A percentile compares a stretch with the other conserved stretches of the same genome.
These are phyloP conservation scores for Croton laevigatus DNA, from an alignment of 441 rosid species.

Conservation along the genomic window DNA sequence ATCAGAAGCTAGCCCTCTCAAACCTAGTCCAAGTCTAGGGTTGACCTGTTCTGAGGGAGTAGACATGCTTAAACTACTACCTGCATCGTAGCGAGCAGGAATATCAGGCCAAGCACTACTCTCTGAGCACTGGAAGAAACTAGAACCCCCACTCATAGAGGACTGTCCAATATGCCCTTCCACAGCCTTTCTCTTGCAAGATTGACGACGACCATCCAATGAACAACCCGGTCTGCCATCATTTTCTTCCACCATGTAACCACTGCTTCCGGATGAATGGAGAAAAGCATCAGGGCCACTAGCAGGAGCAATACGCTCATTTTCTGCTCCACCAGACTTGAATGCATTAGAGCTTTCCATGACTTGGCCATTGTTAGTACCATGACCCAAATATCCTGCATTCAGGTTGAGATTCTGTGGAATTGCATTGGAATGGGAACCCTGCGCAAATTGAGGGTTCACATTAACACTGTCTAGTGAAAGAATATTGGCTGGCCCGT, in stretches of 20 bases:
- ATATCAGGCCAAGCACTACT: constrained; percentile 45
- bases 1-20: constrained; percentile 42
- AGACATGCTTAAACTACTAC: constrained; percentile 43
- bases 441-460: constrained; percentile 33
- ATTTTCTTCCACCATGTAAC: constrained; percentile 38
- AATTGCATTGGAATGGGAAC: constrained; percentile 32
- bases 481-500: constrained; percentile 34
- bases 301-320: constrained; percentile 30
- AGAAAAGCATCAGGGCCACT: constrained; percentile 32
- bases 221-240: constrained; percentile 47
- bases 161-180: constrained; percentile 67
- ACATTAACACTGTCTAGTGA: constrained; percentile 31
- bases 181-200: constrained; percentile 81
- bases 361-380: constrained; percentile 35
- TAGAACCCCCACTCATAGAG: constrained; percentile 50
- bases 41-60: constrained; percentile 41
- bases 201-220: constrained; percentile 51
- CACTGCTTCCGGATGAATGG: constrained; percentile 43
- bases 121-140: constrained; percentile 55
- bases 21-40: constrained; percentile 45
- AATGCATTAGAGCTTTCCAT: constrained; percentile 35
- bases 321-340: constrained; percentile 40
- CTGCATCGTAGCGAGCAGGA: constrained; percentile 32
- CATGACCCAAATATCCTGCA: constrained; percentile 50
- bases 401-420: constrained; percentile 58